Evolutionary conservation across 495 filamentous ascomycete genomes (phyloP).

Genomic region (Aspergillus nanangensis): DNA sequence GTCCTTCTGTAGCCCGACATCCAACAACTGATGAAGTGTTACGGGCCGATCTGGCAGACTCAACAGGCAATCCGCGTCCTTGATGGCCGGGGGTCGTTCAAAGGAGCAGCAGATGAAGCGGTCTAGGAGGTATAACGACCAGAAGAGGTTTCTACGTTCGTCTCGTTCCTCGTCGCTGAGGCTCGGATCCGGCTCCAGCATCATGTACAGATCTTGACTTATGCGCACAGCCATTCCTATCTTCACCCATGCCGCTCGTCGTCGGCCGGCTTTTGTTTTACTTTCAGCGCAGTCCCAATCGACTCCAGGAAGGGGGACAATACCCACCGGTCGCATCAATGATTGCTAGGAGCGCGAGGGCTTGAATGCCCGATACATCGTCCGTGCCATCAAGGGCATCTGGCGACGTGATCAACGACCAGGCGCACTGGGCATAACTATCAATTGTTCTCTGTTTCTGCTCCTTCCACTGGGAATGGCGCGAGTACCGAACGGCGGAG

Average conservation of each 20-base stretch:
- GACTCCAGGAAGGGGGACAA: constrained; percentile 6
- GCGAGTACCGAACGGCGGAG: constrained; percentile 22
- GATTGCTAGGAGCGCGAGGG: constrained; percentile 23
- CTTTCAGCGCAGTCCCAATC: background rate
- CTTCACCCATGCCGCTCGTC: constrained; percentile 24
- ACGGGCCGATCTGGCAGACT: constrained; percentile 16
- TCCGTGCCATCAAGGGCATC: constrained; percentile 12
- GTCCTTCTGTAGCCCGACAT: constrained; percentile 6
- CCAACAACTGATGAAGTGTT: background rate
- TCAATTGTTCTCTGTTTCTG: constrained; percentile 17
- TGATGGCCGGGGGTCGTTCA: constrained; percentile 21
- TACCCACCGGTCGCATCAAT: constrained; percentile 27
- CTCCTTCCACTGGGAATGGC: constrained; percentile 16
- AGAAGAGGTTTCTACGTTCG: constrained; percentile 26
- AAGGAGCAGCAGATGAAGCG: constrained; percentile 26
- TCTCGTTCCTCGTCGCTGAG: constrained; percentile 19
- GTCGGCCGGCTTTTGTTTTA: constrained; percentile 15
- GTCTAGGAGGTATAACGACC: constrained; percentile 32
- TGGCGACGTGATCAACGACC: constrained; percentile 19
- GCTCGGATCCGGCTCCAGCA: constrained; percentile 18
- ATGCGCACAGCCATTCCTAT: constrained; percentile 30
- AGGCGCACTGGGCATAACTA: constrained; percentile 22
- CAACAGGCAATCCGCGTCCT: constrained; percentile 18
- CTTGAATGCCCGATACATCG: constrained; percentile 22
- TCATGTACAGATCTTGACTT: constrained; percentile 24